Evolutionary conservation across 2,329 filamentous ascomycete species (phyloP).

Genomic region (Claviceps humidiphila): DNA sequence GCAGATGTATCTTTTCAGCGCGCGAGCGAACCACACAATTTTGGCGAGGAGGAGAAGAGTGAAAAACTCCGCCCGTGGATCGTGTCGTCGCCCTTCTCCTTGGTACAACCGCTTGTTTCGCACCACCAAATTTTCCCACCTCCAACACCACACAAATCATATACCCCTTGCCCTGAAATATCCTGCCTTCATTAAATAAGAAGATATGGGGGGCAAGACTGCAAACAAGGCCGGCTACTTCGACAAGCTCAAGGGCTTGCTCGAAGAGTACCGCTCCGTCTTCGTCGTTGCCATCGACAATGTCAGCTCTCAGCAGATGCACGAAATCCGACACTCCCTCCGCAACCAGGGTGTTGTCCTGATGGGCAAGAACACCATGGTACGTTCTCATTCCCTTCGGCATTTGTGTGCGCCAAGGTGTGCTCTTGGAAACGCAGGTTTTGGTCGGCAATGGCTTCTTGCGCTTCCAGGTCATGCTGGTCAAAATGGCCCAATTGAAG

Average conservation of each 20-base stretch:
- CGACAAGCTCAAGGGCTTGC: constrained; percentile 96
- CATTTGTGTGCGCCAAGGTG: not conserved
- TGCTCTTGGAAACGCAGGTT: too few species aligned
- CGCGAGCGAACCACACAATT: constrained; percentile 17
- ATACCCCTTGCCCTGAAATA: constrained; percentile 73
- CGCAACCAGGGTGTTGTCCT: constrained; percentile 87
- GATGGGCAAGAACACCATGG: constrained; percentile 99
- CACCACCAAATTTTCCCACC: constrained; percentile 5
- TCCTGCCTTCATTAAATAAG: constrained; percentile 86
- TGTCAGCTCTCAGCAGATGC: constrained; percentile 99
- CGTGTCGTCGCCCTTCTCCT: not conserved
- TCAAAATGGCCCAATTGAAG: not conserved
- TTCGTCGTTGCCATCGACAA: constrained; percentile 98
- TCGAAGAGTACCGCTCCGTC: constrained; percentile 93
- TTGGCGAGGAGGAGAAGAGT: constrained; percentile 9
- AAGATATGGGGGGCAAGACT: constrained; percentile 98
- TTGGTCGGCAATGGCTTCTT: not conserved
- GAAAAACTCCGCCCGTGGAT: constrained; percentile 7
- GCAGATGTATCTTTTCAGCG: not conserved
- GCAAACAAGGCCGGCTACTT: constrained; percentile 94
- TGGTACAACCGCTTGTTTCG: not conserved
- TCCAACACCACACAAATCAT: constrained; percentile 12
- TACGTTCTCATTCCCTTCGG: constrained; percentile 25
- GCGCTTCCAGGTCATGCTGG: not conserved
- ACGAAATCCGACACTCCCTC: constrained; percentile 93